Percentiles rank a stretch among this genome's conserved stretches.
phyloP scores from a whole-genome alignment of 257 asterid genomes.

The Dorcoceras hygrometricum region DNA sequence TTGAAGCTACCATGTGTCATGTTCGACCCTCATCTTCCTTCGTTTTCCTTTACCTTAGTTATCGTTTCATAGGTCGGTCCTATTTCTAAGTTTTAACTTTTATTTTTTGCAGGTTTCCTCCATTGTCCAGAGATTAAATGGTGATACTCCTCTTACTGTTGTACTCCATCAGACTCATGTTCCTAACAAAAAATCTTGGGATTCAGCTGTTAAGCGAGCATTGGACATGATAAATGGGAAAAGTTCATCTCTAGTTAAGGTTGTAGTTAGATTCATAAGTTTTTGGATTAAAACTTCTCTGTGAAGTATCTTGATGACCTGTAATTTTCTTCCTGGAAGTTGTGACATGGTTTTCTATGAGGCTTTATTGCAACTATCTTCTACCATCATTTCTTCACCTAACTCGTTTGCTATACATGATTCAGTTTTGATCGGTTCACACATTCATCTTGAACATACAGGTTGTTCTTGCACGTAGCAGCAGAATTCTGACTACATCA shows the following conservation, averaged over 20 bases:
- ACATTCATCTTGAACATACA: constrained; percentile 29
- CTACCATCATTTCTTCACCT: background rate
- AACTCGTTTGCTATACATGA: background rate
- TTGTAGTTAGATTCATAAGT: constrained; percentile 22
- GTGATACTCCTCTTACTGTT: constrained; percentile 37
- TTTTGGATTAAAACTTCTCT: background rate
- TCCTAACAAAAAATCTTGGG: constrained; percentile 77
- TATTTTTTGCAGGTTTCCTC: constrained; percentile 62
- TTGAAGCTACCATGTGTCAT: constrained; percentile 69
- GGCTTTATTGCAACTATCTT: background rate
- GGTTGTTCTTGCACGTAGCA: constrained; percentile 99
- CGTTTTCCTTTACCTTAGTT: constrained; percentile 1
- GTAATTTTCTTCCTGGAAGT: background rate
- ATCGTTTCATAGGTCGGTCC: background rate
- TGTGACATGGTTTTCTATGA: background rate
- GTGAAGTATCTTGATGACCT: background rate
- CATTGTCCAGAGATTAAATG: constrained; percentile 31
- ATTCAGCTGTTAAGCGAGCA: constrained; percentile 60
- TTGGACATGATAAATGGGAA: constrained; percentile 57
- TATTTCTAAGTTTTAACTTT: background rate
- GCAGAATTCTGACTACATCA: constrained; percentile 64
- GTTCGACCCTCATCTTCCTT: constrained; percentile 29
- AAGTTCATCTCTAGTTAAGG: constrained; percentile 72
- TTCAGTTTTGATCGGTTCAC: constrained; percentile 5
- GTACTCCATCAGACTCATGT: constrained; percentile 56